phyloP scores from a whole-genome alignment of 2,329 filamentous ascomycete species.

The Talaromyces sp. region DNA sequence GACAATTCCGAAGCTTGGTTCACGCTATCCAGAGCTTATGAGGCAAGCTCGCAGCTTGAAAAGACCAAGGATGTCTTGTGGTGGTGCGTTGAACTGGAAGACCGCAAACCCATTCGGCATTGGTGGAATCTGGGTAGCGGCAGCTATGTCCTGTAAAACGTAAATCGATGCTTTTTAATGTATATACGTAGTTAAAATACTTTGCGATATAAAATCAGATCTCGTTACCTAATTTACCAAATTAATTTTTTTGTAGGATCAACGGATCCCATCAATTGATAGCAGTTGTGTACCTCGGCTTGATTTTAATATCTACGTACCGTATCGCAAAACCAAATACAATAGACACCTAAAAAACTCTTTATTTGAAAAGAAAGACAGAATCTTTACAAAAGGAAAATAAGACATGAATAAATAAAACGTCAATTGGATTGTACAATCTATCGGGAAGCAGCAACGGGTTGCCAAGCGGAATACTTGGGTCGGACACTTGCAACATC shows the following conservation, averaged over 20 bases:
- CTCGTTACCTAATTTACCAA: background rate
- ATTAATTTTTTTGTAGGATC: background rate
- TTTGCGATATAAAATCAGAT: conserved; percentile 1
- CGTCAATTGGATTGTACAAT: conserved; percentile 9
- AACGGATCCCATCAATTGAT: background rate
- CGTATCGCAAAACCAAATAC: background rate
- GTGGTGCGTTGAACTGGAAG: conserved; percentile 97
- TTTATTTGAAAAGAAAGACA: conserved; percentile 5
- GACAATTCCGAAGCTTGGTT: conserved; percentile 93
- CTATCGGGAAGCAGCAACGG: conserved; percentile 13
- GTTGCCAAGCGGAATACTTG: conserved; percentile 12
- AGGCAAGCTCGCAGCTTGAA: conserved; percentile 76
- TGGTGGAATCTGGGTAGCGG: conserved; percentile 69
- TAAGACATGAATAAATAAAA: background rate
- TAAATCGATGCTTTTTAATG: conserved; percentile 25
- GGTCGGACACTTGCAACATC: conserved; percentile 6
- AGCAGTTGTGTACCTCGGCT: background rate
- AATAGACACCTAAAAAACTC: background rate
- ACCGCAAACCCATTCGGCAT: conserved; percentile 69
- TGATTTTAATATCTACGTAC: background rate
- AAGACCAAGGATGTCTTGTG: conserved; percentile 90
- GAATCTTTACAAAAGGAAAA: background rate
- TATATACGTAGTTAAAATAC: conserved; percentile 1
- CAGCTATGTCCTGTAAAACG: conserved; percentile 50
- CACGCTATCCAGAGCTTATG: conserved; percentile 76